Evolutionary conservation across 805 yeast species (phyloP).

Genomic region (Yueomyces sinensis): DNA sequence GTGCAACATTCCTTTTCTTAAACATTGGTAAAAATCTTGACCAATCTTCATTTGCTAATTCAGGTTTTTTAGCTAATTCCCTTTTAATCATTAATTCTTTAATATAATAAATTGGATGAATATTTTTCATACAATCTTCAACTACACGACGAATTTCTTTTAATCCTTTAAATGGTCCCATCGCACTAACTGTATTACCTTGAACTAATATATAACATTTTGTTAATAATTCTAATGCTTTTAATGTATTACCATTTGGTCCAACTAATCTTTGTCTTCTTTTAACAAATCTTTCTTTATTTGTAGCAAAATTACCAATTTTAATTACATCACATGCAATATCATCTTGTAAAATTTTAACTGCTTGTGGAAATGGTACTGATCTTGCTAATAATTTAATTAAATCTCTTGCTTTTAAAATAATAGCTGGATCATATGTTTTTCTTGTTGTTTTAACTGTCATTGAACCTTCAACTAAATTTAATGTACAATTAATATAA

Average conservation of each 20-base stretch:
- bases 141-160: constrained; percentile 88
- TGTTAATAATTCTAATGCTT: constrained; percentile 90
- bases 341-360: constrained; percentile 82
- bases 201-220: constrained; percentile 92
- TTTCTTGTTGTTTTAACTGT: constrained; percentile 91
- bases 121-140: constrained; percentile 93
- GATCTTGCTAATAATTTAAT: constrained; percentile 89
- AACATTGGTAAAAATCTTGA: constrained; percentile 90
- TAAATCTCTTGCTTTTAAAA: constrained; percentile 87
- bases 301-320: constrained; percentile 78
- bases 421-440: constrained; percentile 88
- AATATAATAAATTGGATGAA: constrained; percentile 96
- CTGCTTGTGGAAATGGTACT: constrained; percentile 94
- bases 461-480: constrained; percentile 95
- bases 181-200: constrained; percentile 91
- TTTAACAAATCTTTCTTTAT: constrained; percentile 87
- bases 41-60: constrained; percentile 93
- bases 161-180: constrained; percentile 92
- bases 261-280: constrained; percentile 95
- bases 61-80: constrained; percentile 93
- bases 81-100: constrained; percentile 96
- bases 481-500: constrained; percentile 71
- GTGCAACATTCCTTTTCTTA: constrained; percentile 90
- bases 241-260: constrained; percentile 91
- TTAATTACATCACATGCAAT: constrained; percentile 92